These are phyloP conservation scores for Strobilomyces dryophilus DNA, from an alignment of 768 basidiomycete genomes.

Conservation along the genomic window DNA sequence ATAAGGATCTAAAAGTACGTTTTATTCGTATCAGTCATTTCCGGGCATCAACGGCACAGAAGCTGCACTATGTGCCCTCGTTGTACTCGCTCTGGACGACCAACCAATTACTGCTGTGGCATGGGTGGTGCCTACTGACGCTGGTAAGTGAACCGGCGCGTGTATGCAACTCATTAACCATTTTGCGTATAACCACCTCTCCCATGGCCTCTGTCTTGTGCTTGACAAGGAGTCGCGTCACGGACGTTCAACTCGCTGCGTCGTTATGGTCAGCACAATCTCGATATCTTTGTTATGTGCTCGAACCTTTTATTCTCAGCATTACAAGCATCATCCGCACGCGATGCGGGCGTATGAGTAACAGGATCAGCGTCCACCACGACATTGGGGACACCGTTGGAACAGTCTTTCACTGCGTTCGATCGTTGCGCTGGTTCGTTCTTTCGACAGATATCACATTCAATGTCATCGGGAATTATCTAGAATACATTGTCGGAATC, in stretches of 20 bases:
- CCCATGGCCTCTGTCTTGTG: constrained; percentile 41
- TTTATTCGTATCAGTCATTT: neutral
- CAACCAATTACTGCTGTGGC: constrained; percentile 46
- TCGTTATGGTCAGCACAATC: constrained; percentile 60
- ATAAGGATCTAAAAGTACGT: constrained; percentile 52
- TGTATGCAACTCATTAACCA: constrained; percentile 6
- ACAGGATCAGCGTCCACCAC: no score
- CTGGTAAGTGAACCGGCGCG: constrained; percentile 30
- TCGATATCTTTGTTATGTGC: no score
- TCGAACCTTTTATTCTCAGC: no score
- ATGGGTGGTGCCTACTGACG: constrained; percentile 39
- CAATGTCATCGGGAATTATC: no score
- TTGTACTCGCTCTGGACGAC: constrained; percentile 64
- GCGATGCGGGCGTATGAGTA: no score
- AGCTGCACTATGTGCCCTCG: constrained; percentile 59
- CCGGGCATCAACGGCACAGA: constrained; percentile 46
- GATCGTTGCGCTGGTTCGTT: no score
- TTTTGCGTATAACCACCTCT: constrained; percentile 6
- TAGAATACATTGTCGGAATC: no score
- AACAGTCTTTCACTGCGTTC: no score
- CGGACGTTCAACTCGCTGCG: constrained; percentile 66
- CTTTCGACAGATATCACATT: no score
- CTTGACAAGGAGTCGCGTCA: constrained; percentile 1
- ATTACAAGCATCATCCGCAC: no score
- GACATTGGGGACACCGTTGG: no score